Evolutionary conservation across 257 asterid species (phyloP).

Genomic region (Nicotiana noctiflora): DNA sequence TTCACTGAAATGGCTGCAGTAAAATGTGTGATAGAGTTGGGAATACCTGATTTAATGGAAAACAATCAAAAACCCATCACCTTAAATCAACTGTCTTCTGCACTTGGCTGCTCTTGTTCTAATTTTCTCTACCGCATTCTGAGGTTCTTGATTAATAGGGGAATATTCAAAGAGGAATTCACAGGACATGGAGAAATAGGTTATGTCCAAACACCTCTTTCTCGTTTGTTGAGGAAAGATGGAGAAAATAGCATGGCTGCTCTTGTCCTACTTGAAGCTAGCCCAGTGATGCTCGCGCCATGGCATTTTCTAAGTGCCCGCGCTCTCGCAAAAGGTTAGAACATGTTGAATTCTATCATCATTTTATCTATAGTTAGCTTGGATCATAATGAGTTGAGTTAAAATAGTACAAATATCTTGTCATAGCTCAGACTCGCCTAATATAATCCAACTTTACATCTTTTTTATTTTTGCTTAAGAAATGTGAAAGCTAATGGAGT

Average conservation of each 20-base stretch:
- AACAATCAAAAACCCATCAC: conserved; percentile 37
- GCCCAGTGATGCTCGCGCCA: conserved; percentile 53
- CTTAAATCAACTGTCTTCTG: conserved; percentile 34
- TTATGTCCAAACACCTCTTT: conserved; percentile 54
- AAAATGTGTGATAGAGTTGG: conserved; percentile 65
- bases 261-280: conserved; percentile 42
- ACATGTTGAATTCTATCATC: conserved; percentile 22
- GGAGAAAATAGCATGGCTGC: conserved; percentile 40
- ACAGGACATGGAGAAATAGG: neutral
- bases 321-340: conserved; percentile 2
- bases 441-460: neutral
- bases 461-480: no score
- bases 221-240: conserved; percentile 34
- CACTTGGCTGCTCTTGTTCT: conserved; percentile 39
- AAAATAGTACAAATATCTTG: no score
- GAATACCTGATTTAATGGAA: conserved; percentile 52
- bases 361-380: neutral
- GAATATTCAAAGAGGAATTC: conserved; percentile 33
- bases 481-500: neutral
- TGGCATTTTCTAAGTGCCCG: conserved; percentile 45
- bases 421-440: neutral
- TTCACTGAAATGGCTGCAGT: conserved; percentile 55
- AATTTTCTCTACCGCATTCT: conserved; percentile 43
- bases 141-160: conserved; percentile 48
- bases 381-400: neutral